A percentile compares a stretch with the other conserved stretches of the same genome.
Conservation (phyloP, 257 asterid species). For the Solanum arcanum region DNA sequence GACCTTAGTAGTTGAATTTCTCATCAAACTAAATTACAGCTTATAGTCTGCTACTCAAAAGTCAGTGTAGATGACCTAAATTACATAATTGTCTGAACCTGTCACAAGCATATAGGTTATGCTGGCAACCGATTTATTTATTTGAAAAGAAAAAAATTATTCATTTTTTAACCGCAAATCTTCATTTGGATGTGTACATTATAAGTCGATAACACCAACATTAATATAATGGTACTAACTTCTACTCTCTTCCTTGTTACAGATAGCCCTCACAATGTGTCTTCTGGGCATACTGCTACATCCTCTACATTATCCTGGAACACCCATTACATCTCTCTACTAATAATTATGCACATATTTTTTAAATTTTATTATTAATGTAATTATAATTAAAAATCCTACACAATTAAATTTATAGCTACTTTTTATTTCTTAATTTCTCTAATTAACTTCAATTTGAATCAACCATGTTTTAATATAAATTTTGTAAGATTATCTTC, state of each 20-base stretch:
- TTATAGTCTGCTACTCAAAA: background rate
- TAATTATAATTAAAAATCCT: too few relatives aligned
- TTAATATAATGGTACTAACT: too few relatives aligned
- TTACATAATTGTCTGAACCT: too few relatives aligned
- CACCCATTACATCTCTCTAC: background rate
- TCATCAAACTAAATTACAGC: conserved; percentile 1
- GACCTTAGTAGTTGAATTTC: conserved; percentile 14
- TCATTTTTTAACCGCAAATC: background rate
- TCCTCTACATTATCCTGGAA: background rate
- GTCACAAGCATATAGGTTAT: too few relatives aligned
- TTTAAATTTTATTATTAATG: too few relatives aligned
- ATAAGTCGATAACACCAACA: background rate
- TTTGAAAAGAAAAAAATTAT: background rate
- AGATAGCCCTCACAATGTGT: background rate
- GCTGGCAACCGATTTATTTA: background rate
- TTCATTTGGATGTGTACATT: background rate
- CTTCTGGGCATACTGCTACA: background rate
- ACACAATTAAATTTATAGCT: too few relatives aligned
- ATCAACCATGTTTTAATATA: background rate
- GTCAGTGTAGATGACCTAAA: too few relatives aligned
- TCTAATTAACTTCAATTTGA: background rate
- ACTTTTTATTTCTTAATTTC: background rate
- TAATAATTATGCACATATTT: too few relatives aligned
- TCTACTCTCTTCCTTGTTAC: background rate
- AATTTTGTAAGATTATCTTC: background rate